These are phyloP conservation scores for Lepiota venenata DNA, from an alignment of 768 basidiomycete genomes.

Conservation along the genomic window DNA sequence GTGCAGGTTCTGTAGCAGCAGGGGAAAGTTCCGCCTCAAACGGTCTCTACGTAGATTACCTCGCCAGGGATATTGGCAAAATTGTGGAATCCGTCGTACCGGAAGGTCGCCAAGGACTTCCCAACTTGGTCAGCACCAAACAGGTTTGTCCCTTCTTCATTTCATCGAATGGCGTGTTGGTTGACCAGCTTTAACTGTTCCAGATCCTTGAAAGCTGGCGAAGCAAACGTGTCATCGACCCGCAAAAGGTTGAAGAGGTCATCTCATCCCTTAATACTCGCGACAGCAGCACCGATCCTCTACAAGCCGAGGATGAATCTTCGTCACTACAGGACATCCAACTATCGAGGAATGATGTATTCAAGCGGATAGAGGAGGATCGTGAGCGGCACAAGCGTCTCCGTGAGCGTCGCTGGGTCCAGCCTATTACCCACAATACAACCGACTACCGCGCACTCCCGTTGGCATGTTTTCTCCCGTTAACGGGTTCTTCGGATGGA, in stretches of 20 bases:
- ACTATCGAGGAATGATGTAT: conserved; percentile 64
- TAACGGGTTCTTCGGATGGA: conserved; percentile 48
- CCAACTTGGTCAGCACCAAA: conserved; percentile 84
- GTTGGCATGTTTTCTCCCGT: conserved; percentile 58
- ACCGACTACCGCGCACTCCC: conserved; percentile 38
- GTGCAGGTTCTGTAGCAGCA: conserved; percentile 13
- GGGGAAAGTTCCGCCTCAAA: conserved; percentile 26
- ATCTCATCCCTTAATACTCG: conserved; percentile 54
- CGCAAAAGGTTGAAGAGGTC: conserved; percentile 71
- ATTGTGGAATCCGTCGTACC: conserved; percentile 89
- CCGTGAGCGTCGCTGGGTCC: conserved; percentile 90
- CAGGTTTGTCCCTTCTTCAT: conserved; percentile 49
- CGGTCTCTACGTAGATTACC: conserved; percentile 69
- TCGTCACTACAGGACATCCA: conserved; percentile 21
- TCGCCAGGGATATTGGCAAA: conserved; percentile 71
- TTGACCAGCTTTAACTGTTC: neutral
- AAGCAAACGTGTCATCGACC: conserved; percentile 78
- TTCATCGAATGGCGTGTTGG: neutral
- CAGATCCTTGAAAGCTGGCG: conserved; percentile 94
- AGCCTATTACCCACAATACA: conserved; percentile 58
- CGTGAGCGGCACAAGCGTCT: conserved; percentile 90
- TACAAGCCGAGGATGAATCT: conserved; percentile 12
- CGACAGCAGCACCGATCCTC: conserved; percentile 6
- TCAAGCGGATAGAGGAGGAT: conserved; percentile 89
- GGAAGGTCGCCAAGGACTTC: conserved; percentile 79